A percentile compares a stretch with the other conserved stretches of the same genome.
Conservation (phyloP, 306 rosid genomes). For the Ammopiptanthus mongolicus region DNA sequence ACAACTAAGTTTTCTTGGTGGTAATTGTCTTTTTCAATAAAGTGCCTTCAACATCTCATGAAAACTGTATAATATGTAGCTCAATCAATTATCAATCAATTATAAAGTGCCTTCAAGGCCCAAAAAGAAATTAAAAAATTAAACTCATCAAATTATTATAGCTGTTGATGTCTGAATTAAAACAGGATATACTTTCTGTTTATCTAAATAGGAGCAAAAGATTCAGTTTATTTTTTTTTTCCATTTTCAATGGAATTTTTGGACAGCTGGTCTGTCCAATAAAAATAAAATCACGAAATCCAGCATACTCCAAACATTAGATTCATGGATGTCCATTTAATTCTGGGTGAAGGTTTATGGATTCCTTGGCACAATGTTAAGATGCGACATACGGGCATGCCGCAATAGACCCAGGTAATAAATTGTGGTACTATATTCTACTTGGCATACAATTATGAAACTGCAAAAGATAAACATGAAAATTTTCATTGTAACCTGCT, state of each 20-base stretch:
- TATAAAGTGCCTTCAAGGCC: no score
- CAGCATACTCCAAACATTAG: background rate
- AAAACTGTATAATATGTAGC: background rate
- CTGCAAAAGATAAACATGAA: background rate
- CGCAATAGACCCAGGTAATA: background rate
- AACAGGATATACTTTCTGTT: background rate
- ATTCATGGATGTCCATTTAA: background rate
- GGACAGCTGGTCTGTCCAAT: background rate
- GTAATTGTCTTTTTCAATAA: background rate
- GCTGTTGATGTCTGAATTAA: background rate
- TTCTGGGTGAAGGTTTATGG: background rate
- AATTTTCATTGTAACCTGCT: slow-evolving; percentile 57
- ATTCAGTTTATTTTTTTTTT: background rate
- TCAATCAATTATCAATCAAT: no score
- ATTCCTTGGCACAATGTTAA: background rate
- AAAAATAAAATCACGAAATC: background rate
- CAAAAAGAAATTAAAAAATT: background rate
- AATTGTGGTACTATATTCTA: background rate
- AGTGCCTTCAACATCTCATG: background rate
- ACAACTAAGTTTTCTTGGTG: background rate
- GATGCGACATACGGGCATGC: background rate
- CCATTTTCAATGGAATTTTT: background rate
- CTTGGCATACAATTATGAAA: background rate
- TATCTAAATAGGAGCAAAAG: background rate
- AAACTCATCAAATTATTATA: background rate